Base-by-base conservation (phyloP, 2,329 filamentous ascomycete species). In the Karstenula rhodostoma region DNA sequence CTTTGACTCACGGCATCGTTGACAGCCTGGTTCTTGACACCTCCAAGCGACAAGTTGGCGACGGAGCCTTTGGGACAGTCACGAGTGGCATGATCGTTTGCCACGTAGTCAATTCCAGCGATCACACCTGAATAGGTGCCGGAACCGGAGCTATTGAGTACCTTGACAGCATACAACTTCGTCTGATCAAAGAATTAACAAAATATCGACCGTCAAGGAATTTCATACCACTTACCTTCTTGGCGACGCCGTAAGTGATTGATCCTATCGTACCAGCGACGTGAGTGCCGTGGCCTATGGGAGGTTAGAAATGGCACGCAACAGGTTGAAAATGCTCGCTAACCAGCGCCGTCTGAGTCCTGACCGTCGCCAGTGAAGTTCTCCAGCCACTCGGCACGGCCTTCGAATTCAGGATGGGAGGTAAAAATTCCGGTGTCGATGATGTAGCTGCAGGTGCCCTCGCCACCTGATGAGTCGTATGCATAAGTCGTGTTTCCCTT, bases 381-480 rank as follows among this genome's bases (percentile, higher is more conserved):
- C 17, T 65, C 67, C 25, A 75, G 66, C 52, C 67, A 73, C 7
- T 56, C 51, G 17, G 71, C 73, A 15, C 77, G 74, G 49, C 71
- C 71, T 66, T 72, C 70, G 22, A 78, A 77, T 15, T 78, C 74
- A 4, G 71, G 64, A 74, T 91, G 88, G 3, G 79, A 81, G 19
- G 77, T 73, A 42, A 79, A 76, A 72, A 90, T 85, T 62, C 89
- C 88, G 6, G 88, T 89, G 74, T 90, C 89, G 29, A 90, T 82
- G 22, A 90, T 78, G 71, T 86, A 91, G 27, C 82, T 85, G 22
- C 84, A 88, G 67, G 73, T 73, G 17, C 73, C 73, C 29, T 68
- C 61, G 19, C 78, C 78, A 27, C 77, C 75, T 25, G 66, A 73
- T 47, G 67, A 66, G 50, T 81, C 79, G 54, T 77, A 80, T 25